Conservation (phyloP, 371 early-diverging fungal genomes). For the Apophysomyces elegans region DNA sequence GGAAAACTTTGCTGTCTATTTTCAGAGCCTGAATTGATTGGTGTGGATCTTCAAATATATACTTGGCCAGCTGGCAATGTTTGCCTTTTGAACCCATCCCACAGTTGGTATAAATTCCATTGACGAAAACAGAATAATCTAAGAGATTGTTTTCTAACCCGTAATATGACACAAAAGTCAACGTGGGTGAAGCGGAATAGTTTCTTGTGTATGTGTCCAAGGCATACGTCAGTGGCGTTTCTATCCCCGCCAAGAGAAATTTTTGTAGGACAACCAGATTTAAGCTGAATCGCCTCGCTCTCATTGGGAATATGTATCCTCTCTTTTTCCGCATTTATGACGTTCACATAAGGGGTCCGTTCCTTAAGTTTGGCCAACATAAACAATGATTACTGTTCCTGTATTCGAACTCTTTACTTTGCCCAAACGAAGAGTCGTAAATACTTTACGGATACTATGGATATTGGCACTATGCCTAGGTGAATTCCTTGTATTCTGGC, state of each 20-base stretch:
- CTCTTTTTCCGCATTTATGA: background rate
- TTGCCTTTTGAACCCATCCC: too few relatives aligned
- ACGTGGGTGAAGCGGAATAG: too few relatives aligned
- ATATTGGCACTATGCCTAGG: constrained; percentile 25
- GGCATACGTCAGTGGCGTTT: background rate
- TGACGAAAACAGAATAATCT: too few relatives aligned
- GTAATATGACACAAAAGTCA: too few relatives aligned
- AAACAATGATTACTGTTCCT: background rate
- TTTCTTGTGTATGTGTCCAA: too few relatives aligned
- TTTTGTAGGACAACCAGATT: background rate
- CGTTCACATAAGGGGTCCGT: background rate
- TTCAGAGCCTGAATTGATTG: too few relatives aligned
- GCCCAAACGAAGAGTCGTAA: constrained; percentile 10
- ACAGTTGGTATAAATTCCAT: too few relatives aligned
- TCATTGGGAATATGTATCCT: background rate
- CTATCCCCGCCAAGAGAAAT: background rate
- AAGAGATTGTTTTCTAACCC: too few relatives aligned
- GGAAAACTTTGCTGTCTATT: too few relatives aligned
- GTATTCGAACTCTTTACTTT: background rate
- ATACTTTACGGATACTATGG: constrained; percentile 19
- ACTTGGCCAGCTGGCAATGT: too few relatives aligned
- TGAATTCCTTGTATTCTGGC: constrained; percentile 28
- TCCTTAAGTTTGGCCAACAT: background rate
- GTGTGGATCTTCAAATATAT: too few relatives aligned
- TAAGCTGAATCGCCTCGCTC: too few relatives aligned